phyloP scores from a whole-genome alignment of 768 basidiomycete genomes.

The Gelatoporia subvermispora region DNA sequence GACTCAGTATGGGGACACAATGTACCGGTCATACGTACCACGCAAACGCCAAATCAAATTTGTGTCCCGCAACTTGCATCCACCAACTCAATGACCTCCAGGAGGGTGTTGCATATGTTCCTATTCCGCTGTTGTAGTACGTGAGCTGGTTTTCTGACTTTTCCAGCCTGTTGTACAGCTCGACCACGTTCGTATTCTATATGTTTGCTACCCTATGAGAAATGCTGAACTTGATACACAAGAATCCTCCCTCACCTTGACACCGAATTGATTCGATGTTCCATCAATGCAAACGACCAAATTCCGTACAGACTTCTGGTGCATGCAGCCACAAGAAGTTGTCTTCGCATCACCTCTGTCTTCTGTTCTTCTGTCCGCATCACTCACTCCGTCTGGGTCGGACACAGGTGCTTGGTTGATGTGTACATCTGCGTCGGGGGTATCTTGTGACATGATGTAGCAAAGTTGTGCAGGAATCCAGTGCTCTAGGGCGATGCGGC shows the following conservation, averaged over 20 bases:
- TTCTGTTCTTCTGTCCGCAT: no score
- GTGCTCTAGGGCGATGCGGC: no score
- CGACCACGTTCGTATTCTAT: constrained; percentile 16
- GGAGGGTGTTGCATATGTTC: constrained; percentile 13
- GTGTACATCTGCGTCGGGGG: no score
- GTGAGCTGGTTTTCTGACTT: constrained; percentile 10
- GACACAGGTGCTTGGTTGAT: no score
- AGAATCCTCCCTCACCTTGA: not conserved
- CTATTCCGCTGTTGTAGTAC: constrained; percentile 19
- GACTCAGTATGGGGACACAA: not conserved
- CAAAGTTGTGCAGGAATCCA: no score
- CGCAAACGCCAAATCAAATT: constrained; percentile 12
- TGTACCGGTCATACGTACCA: not conserved
- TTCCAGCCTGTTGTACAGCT: constrained; percentile 8
- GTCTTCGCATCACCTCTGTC: no score
- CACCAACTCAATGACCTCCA: constrained; percentile 4
- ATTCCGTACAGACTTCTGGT: no score
- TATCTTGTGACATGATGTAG: no score
- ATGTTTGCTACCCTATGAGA: not conserved
- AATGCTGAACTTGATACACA: not conserved
- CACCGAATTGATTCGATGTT: not conserved
- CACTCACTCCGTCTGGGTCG: no score
- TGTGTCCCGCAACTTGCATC: constrained; percentile 4
- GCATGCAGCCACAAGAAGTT: no score
- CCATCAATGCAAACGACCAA: constrained; percentile 1